Conservation (phyloP, 2,329 filamentous ascomycete species). For the Xylaria arbuscula region DNA sequence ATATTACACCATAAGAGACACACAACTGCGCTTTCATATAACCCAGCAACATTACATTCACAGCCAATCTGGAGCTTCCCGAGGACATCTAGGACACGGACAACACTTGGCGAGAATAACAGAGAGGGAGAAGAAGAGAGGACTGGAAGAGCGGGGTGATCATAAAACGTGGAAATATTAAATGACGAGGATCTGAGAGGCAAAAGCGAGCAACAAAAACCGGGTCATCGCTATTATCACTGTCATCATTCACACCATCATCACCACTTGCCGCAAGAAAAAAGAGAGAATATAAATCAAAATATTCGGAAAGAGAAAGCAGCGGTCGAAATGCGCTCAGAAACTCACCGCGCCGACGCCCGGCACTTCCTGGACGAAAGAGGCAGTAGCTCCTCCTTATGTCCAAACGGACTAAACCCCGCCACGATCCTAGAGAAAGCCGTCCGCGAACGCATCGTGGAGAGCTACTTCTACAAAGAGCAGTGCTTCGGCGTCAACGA, state of each 20-base stretch:
- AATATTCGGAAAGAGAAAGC: not conserved
- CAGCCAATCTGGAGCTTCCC: not conserved
- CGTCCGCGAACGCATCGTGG: conserved; percentile 93
- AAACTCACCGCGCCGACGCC: conserved; percentile 79
- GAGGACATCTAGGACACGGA: not conserved
- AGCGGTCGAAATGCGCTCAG: conserved; percentile 34
- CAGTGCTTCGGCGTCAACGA: conserved; percentile 97
- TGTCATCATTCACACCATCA: no score
- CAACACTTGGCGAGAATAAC: not conserved
- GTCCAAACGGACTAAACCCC: conserved; percentile 90
- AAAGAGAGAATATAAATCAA: not conserved
- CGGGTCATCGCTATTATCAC: no score
- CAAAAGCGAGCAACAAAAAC: no score
- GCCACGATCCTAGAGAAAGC: conserved; percentile 97
- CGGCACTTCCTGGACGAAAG: conserved; percentile 88
- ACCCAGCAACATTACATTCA: not conserved
- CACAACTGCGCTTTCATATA: no score
- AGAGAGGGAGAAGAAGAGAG: not conserved
- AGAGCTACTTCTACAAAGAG: conserved; percentile 98
- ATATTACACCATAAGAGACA: not conserved
- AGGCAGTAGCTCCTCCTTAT: conserved; percentile 78
- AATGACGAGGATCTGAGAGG: no score
- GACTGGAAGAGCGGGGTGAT: no score
- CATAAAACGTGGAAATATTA: no score
- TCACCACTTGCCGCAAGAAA: not conserved